A percentile compares a stretch with the other conserved stretches of the same genome.
phyloP scores from a whole-genome alignment of 2,329 filamentous ascomycete genomes.

The Torrubiella hemipterigena region DNA sequence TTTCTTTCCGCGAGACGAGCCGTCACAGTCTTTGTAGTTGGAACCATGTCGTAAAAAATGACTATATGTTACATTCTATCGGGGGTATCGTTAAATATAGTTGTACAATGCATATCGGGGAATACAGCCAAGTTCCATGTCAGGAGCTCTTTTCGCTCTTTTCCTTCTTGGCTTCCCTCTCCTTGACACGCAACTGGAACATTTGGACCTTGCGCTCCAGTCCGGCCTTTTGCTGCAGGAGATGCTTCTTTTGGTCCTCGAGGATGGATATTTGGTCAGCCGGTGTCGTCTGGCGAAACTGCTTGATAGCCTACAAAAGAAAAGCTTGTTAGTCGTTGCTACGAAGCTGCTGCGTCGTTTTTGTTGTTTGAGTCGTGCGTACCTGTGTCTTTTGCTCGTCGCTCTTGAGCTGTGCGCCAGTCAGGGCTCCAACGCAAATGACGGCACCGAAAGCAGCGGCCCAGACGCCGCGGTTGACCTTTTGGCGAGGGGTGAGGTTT shows the following conservation, averaged over 20 bases:
- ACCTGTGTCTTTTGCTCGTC: conserved; percentile 34
- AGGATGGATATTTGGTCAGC: conserved; percentile 33
- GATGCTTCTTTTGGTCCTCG: conserved; percentile 25
- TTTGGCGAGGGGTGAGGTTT: conserved; percentile 19
- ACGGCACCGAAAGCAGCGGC: conserved; percentile 34
- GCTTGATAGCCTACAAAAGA: conserved; percentile 17
- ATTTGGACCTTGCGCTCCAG: conserved; percentile 29
- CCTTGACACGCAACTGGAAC: conserved; percentile 25
- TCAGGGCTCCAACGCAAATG: conserved; percentile 32
- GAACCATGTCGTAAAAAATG: too few relatives aligned
- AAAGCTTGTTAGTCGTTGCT: too few relatives aligned
- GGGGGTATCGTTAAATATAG: too few relatives aligned
- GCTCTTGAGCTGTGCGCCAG: conserved; percentile 36
- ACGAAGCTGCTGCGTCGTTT: too few relatives aligned
- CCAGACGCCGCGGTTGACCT: conserved; percentile 19
- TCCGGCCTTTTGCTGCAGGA: conserved; percentile 24
- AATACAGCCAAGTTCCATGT: too few relatives aligned
- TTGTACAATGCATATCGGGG: too few relatives aligned
- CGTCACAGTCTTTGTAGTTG: too few relatives aligned
- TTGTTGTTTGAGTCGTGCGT: conserved; percentile 3
- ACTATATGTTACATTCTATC: too few relatives aligned
- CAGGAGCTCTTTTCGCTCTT: conserved; percentile 4
- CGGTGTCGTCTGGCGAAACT: conserved; percentile 25
- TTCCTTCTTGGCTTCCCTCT: conserved; percentile 19
- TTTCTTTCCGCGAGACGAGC: too few relatives aligned